Conservation (phyloP, 2,329 filamentous ascomycete genomes). For the Alternaria novae-zelandiae region DNA sequence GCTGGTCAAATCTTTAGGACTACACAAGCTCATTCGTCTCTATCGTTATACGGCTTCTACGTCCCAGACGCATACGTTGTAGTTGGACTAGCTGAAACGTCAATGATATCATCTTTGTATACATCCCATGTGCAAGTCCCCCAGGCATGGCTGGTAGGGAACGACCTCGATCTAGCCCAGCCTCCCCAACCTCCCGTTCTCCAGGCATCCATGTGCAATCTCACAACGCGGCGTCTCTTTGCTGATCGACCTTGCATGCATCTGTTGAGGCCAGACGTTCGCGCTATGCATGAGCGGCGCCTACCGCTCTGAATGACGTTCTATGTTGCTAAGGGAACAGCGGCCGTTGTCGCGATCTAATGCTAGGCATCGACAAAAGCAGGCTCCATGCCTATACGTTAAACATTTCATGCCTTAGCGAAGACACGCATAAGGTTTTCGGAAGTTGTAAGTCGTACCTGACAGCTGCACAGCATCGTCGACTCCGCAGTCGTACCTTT, state of each 20-base stretch:
- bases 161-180: neutral
- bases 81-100: neutral
- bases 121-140: neutral
- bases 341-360: neutral
- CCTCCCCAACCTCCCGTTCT: neutral
- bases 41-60: no score
- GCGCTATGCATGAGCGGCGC: neutral
- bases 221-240: neutral
- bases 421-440: neutral
- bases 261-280: neutral
- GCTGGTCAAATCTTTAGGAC: neutral
- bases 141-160: neutral
- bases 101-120: neutral
- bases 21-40: no score
- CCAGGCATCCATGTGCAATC: neutral
- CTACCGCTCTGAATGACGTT: neutral
- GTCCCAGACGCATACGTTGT: neutral
- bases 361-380: neutral
- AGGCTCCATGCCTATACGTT: neutral
- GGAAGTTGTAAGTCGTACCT: neutral
- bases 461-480: neutral
- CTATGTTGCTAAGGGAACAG: neutral
- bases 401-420: neutral
- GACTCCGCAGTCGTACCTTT: neutral
- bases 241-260: neutral